Conservation (phyloP, 73 alveolate species). For the Paramecium sexaurelia region DNA sequence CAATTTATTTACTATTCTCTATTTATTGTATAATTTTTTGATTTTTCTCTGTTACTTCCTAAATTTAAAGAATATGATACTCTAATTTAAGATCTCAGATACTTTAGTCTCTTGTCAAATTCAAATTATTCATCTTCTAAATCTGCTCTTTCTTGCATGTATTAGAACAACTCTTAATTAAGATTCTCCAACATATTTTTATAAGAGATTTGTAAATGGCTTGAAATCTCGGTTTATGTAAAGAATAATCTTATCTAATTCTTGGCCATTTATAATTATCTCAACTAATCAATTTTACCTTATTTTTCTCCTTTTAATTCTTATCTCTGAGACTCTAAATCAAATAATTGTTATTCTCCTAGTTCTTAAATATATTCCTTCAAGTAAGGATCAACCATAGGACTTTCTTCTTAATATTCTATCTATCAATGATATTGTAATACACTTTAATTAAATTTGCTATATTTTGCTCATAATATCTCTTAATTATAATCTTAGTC, state of each 20-base stretch:
- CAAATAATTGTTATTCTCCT: neutral
- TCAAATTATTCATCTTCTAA: conserved; percentile 39
- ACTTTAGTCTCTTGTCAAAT: neutral
- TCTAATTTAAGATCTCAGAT: neutral
- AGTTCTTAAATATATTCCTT: neutral
- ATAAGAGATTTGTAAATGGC: conserved; percentile 5
- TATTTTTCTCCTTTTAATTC: conserved; percentile 12
- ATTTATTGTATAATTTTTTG: neutral
- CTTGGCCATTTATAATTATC: neutral
- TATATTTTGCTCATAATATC: neutral
- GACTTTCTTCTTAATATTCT: neutral
- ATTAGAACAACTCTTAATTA: neutral
- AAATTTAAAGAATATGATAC: neutral
- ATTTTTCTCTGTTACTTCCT: conserved; percentile 46
- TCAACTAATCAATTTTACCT: conserved; percentile 13
- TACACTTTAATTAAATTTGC: neutral
- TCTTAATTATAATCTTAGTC: neutral
- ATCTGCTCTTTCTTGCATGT: conserved; percentile 44
- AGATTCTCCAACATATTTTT: conserved; percentile 11
- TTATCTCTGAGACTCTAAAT: neutral
- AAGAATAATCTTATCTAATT: neutral
- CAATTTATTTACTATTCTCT: conserved; percentile 20
- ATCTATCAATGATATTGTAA: neutral
- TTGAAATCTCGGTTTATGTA: conserved; percentile 33
- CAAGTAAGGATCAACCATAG: conserved; percentile 8